phyloP scores from a whole-genome alignment of 805 yeast species.

The Saturnispora zaruensis region DNA sequence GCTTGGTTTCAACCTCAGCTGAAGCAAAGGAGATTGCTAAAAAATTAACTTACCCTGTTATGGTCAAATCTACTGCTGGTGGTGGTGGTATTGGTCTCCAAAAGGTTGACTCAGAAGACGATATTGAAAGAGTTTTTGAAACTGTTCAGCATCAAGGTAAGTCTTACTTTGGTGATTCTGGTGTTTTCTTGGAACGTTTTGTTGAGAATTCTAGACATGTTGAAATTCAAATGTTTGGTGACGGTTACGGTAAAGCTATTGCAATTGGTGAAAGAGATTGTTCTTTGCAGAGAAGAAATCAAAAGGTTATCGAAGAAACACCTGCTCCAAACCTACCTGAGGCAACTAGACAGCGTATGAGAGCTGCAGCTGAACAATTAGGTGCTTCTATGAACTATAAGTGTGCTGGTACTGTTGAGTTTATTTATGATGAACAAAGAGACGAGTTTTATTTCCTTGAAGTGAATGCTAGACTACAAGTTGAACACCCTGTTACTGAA shows the following conservation, averaged over 20 bases:
- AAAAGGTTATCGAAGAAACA: slow-evolving; percentile 92
- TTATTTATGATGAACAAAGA: slow-evolving; percentile 76
- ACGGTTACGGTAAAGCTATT: slow-evolving; percentile 86
- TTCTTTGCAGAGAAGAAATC: slow-evolving; percentile 94
- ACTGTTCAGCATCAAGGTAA: slow-evolving; percentile 92
- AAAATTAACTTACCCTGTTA: slow-evolving; percentile 74
- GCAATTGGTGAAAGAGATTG: slow-evolving; percentile 97
- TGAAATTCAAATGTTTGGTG: slow-evolving; percentile 94
- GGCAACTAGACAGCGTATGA: slow-evolving; percentile 62
- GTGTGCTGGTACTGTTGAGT: slow-evolving; percentile 97
- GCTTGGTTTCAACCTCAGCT: slow-evolving; percentile 56
- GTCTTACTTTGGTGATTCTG: slow-evolving; percentile 89
- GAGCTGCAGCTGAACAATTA: slow-evolving; percentile 75
- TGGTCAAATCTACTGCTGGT: slow-evolving; percentile 97
- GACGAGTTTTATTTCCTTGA: slow-evolving; percentile 92
- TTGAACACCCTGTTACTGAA: slow-evolving; percentile 96
- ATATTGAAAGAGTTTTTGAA: slow-evolving; percentile 75
- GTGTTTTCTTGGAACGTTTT: slow-evolving; percentile 90
- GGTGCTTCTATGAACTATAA: slow-evolving; percentile 81
- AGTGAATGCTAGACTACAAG: slow-evolving; percentile 94
- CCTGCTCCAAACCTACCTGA: slow-evolving; percentile 94
- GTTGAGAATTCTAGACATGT: slow-evolving; percentile 95
- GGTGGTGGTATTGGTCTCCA: slow-evolving; percentile 99
- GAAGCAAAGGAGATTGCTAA: slow-evolving; percentile 76
- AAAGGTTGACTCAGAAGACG: slow-evolving; percentile 76